A percentile compares a stretch with the other conserved stretches of the same genome.
Evolutionary conservation across 768 basidiomycete genomes (phyloP).

Genomic region (Rhizopogon roseolus): DNA sequence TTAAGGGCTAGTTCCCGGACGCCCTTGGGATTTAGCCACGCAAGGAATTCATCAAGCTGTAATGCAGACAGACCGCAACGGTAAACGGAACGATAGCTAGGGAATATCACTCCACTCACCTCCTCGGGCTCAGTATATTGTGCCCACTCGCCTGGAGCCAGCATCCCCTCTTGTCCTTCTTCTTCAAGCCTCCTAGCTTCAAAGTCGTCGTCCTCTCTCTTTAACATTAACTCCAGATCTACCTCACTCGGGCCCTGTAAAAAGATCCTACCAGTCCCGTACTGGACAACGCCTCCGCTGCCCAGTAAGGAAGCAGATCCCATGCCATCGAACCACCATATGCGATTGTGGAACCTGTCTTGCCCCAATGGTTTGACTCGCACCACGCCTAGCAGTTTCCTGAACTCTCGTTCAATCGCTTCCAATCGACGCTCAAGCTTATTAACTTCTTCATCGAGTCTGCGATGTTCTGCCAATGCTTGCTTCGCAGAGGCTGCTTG

Average conservation of each 20-base stretch:
- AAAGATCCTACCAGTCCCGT: slow-evolving; percentile 87
- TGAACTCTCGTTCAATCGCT: slow-evolving; percentile 89
- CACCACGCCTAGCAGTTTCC: slow-evolving; percentile 79
- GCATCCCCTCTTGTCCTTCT: slow-evolving; percentile 72
- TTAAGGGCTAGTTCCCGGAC: slow-evolving; percentile 81
- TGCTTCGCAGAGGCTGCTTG: slow-evolving; percentile 80
- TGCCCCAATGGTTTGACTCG: slow-evolving; percentile 85
- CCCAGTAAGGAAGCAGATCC: slow-evolving; percentile 79
- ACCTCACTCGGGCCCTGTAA: slow-evolving; percentile 87
- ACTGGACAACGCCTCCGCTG: slow-evolving; percentile 73
- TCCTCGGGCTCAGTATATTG: slow-evolving; percentile 83
- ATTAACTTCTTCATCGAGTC: slow-evolving; percentile 84
- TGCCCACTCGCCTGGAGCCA: slow-evolving; percentile 85
- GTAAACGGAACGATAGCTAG: background rate
- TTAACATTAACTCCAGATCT: slow-evolving; percentile 68
- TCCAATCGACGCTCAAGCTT: slow-evolving; percentile 78
- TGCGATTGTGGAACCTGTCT: slow-evolving; percentile 90
- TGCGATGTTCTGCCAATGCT: slow-evolving; percentile 76
- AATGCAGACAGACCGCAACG: slow-evolving; percentile 8
- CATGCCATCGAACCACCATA: slow-evolving; percentile 99
- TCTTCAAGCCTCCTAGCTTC: slow-evolving; percentile 63
- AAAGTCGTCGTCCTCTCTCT: slow-evolving; percentile 49
- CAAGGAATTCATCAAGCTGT: slow-evolving; percentile 76
- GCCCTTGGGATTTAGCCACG: slow-evolving; percentile 92
- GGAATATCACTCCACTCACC: slow-evolving; percentile 41